Evolutionary conservation across 1,284 basidiomycete species (phyloP).

Genomic region (Anthracocystis setariae): DNA sequence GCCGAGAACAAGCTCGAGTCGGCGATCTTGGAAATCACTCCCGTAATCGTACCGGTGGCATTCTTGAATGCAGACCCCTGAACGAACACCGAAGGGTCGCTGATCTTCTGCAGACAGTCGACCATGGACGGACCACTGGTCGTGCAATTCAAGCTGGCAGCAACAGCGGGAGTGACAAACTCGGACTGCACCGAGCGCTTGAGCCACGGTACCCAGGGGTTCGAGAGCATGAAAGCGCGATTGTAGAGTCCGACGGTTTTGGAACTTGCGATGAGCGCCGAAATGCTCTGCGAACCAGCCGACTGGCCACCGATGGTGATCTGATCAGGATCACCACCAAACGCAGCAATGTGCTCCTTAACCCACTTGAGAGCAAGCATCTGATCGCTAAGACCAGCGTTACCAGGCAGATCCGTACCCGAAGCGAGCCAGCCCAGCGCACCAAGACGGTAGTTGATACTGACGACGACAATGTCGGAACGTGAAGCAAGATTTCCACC

Average conservation of each 20-base stretch:
- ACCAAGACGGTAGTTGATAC: conserved; percentile 72
- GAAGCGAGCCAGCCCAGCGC: conserved; percentile 54
- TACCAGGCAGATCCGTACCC: conserved; percentile 35
- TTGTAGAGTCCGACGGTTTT: conserved; percentile 26
- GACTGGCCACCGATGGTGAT: conserved; percentile 89
- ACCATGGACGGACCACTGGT: conserved; percentile 27
- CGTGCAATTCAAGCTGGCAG: conserved; percentile 18
- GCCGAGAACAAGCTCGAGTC: conserved; percentile 8
- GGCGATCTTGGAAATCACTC: conserved; percentile 5
- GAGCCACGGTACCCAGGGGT: conserved; percentile 42
- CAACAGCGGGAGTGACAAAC: conserved; percentile 26
- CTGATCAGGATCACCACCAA: conserved; percentile 75
- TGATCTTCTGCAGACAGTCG: conserved; percentile 34
- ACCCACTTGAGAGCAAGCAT: conserved; percentile 71
- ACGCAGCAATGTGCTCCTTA: conserved; percentile 71
- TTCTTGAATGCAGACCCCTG: conserved; percentile 25
- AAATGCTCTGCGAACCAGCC: conserved; percentile 74
- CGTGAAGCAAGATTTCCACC: conserved; percentile 70
- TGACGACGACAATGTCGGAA: conserved; percentile 73
- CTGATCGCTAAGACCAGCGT: conserved; percentile 61
- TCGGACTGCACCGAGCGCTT: conserved; percentile 24
- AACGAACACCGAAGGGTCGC: conserved; percentile 18
- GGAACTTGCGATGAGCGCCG: conserved; percentile 26
- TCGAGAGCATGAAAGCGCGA: conserved; percentile 37
- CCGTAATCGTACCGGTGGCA: conserved; percentile 22